phyloP scores from a whole-genome alignment of 495 filamentous ascomycete genomes.

The Aspergillus nidulans region DNA sequence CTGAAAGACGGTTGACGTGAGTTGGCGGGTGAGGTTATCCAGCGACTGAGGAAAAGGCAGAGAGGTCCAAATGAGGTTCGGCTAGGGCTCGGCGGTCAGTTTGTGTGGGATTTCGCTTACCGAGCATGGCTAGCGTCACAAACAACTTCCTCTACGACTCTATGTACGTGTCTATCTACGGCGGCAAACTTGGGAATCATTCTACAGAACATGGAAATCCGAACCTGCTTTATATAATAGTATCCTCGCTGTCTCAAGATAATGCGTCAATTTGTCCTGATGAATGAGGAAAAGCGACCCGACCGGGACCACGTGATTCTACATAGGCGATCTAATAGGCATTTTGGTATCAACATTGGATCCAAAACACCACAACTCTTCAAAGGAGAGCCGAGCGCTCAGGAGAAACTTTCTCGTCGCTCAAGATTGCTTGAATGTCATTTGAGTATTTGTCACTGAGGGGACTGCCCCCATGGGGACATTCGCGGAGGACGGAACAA shows the following conservation, averaged over 20 bases:
- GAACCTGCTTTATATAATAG: background rate
- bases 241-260: background rate
- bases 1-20: slow-evolving; percentile 30
- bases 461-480: no score
- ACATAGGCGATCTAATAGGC: background rate
- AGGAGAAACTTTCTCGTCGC: no score
- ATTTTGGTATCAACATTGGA: background rate
- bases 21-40: slow-evolving; percentile 28
- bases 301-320: background rate
- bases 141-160: background rate
- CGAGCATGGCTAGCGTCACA: slow-evolving; percentile 24
- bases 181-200: background rate
- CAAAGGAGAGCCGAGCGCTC: no score
- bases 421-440: no score
- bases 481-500: background rate
- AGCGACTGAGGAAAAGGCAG: slow-evolving; percentile 21
- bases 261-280: background rate
- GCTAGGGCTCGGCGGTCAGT: slow-evolving; percentile 34
- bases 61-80: slow-evolving; percentile 27
- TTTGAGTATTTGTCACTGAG: no score
- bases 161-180: background rate
- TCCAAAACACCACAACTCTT: no score
- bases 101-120: slow-evolving; percentile 50
- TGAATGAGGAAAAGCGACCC: background rate
- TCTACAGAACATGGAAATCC: background rate